Evolutionary conservation across 1,139 yeast genomes (phyloP).

Genomic region (Suhomyces atakaporum): DNA sequence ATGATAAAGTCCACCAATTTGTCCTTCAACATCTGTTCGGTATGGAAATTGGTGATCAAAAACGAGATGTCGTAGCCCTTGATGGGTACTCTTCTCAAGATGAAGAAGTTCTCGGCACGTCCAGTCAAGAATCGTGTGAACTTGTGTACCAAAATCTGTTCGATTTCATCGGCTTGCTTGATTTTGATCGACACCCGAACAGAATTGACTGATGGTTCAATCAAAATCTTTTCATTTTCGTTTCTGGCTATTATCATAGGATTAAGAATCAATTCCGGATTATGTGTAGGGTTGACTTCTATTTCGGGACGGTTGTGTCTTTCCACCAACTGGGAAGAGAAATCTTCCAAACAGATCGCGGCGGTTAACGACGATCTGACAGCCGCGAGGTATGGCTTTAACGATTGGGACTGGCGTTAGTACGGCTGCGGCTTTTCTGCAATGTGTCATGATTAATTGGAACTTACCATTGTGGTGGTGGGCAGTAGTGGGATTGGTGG

Average conservation of each 20-base stretch:
- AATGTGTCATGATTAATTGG: background rate
- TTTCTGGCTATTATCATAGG: conserved; percentile 92
- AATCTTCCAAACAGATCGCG: conserved; percentile 91
- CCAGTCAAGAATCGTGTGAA: conserved; percentile 91
- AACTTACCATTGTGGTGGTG: conserved; percentile 5
- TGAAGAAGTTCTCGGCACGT: conserved; percentile 92
- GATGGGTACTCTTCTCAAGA: conserved; percentile 88
- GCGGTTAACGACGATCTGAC: conserved; percentile 94
- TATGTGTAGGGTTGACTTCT: conserved; percentile 65
- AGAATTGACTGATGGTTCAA: conserved; percentile 92
- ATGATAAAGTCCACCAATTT: conserved; percentile 94
- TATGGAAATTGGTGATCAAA: conserved; percentile 89
- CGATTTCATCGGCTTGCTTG: conserved; percentile 97
- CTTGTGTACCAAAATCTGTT: conserved; percentile 88
- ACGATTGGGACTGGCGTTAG: conserved; percentile 71
- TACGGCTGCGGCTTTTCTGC: background rate
- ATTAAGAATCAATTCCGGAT: conserved; percentile 81
- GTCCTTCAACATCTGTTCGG: conserved; percentile 93
- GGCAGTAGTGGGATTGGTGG: background rate
- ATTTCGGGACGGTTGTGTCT: conserved; percentile 98
- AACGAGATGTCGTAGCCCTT: conserved; percentile 92
- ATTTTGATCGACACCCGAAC: conserved; percentile 86
- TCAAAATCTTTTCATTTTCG: conserved; percentile 87
- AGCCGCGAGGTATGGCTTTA: conserved; percentile 91
- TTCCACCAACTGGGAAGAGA: conserved; percentile 92